phyloP scores from a whole-genome alignment of 306 rosid genomes.

The Medicago lupulina region DNA sequence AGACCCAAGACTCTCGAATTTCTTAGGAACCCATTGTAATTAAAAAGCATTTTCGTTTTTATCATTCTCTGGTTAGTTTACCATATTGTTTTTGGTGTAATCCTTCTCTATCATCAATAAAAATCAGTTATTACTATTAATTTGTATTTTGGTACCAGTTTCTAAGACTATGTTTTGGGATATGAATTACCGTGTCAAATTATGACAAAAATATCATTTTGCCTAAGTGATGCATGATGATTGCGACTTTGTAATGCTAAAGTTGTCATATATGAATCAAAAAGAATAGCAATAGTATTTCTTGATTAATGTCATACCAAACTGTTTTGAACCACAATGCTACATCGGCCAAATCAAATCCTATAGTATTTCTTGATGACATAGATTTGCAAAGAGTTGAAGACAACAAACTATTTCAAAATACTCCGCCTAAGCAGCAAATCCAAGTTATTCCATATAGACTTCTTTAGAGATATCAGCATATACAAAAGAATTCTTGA shows the following conservation, averaged over 20 bases:
- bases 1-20: not conserved
- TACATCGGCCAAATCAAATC: not conserved
- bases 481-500: not conserved
- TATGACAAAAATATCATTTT: not conserved
- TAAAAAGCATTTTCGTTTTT: too few species aligned
- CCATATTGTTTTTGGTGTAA: too few species aligned
- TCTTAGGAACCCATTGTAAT: not conserved
- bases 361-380: not conserved
- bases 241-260: not conserved
- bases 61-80: too few species aligned
- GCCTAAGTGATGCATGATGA: not conserved
- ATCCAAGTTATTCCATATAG: not conserved
- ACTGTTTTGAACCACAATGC: not conserved
- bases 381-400: not conserved
- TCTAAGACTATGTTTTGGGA: not conserved
- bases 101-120: too few species aligned
- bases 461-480: constrained; percentile 4
- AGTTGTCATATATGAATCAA: not conserved
- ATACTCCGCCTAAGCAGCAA: not conserved
- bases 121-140: too few species aligned
- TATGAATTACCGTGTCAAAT: too few species aligned
- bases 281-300: not conserved
- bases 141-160: too few species aligned
- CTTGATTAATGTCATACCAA: not conserved
- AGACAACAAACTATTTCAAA: not conserved